Evolutionary conservation across 2,329 filamentous ascomycete genomes (phyloP).

Genomic region (Fusarium duplospermum): DNA sequence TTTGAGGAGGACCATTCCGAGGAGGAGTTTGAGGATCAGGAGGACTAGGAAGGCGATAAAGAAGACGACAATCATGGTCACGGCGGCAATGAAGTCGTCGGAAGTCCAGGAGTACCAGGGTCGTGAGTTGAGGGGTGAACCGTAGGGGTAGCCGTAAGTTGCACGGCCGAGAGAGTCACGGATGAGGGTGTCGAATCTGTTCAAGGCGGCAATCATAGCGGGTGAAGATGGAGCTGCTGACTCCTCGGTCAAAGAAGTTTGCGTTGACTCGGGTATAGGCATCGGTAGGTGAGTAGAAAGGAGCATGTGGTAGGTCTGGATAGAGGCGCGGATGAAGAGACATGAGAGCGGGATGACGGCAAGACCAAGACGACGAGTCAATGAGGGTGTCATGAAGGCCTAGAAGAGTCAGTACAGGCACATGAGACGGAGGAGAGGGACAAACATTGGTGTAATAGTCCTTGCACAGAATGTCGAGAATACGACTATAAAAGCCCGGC

Average conservation of each 20-base stretch:
- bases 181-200: constrained; percentile 80
- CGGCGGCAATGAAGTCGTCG: constrained; percentile 78
- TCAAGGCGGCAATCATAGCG: constrained; percentile 80
- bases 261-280: constrained; percentile 73
- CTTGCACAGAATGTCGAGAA: constrained; percentile 93
- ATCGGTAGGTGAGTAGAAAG: constrained; percentile 86
- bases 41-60: constrained; percentile 87
- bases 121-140: constrained; percentile 51
- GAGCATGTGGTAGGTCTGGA: constrained; percentile 99
- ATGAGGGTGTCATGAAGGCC: constrained; percentile 90
- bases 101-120: constrained; percentile 69
- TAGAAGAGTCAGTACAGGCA: constrained; percentile 47
- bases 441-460: constrained; percentile 95
- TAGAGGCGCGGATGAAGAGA: constrained; percentile 91
- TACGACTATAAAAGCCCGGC: constrained; percentile 87
- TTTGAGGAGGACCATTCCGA: constrained; percentile 87
- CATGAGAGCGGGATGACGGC: constrained; percentile 94
- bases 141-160: constrained; percentile 70
- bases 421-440: not conserved
- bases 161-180: constrained; percentile 81
- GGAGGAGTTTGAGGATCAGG: constrained; percentile 83
- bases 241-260: constrained; percentile 74
- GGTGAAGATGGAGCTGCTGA: constrained; percentile 74
- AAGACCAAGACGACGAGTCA: constrained; percentile 89
- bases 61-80: constrained; percentile 89